A percentile compares a stretch with the other conserved stretches of the same genome.
phyloP scores from a whole-genome alignment of 2,329 filamentous ascomycete genomes.

The Pseudogymnoascus sp. region DNA sequence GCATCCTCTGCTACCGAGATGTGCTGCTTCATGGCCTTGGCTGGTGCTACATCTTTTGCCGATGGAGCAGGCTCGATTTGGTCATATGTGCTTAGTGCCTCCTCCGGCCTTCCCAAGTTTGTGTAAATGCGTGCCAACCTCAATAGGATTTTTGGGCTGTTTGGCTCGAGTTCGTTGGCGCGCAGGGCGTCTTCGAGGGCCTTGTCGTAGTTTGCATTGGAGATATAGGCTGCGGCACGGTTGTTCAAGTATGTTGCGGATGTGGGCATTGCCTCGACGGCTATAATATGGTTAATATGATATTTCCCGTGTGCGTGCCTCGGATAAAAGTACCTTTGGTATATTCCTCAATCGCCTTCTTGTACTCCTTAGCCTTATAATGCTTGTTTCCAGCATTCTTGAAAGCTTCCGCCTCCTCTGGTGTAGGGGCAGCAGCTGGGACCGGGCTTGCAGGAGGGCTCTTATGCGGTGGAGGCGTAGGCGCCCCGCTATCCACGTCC shows the following conservation, averaged over 20 bases:
- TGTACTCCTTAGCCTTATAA: slow-evolving; percentile 91
- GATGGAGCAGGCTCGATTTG: slow-evolving; percentile 74
- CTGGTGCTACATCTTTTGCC: slow-evolving; percentile 76
- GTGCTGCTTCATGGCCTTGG: slow-evolving; percentile 77
- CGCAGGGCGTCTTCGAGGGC: slow-evolving; percentile 81
- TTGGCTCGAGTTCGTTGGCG: slow-evolving; percentile 74
- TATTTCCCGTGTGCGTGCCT: neutral
- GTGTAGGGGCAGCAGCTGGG: slow-evolving; percentile 33
- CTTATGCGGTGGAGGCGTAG: slow-evolving; percentile 65
- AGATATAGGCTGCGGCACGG: slow-evolving; percentile 89
- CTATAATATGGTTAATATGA: slow-evolving; percentile 40
- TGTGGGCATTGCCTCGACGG: slow-evolving; percentile 76
- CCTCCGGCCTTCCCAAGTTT: slow-evolving; percentile 73
- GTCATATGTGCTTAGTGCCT: slow-evolving; percentile 75
- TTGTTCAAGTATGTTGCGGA: slow-evolving; percentile 91
- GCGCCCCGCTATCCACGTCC: slow-evolving; percentile 41
- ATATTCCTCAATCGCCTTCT: slow-evolving; percentile 83
- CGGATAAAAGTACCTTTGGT: slow-evolving; percentile 64
- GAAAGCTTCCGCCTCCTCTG: slow-evolving; percentile 79
- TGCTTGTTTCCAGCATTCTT: slow-evolving; percentile 93
- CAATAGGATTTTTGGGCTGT: slow-evolving; percentile 80
- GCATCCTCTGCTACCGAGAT: slow-evolving; percentile 72
- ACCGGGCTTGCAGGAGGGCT: slow-evolving; percentile 54
- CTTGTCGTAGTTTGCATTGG: slow-evolving; percentile 66
- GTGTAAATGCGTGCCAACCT: slow-evolving; percentile 87